Evolutionary conservation across 1,284 basidiomycete species (phyloP), one percentile per base, ranked within the genome.

Genomic region (Ustilago cynodontis): DNA sequence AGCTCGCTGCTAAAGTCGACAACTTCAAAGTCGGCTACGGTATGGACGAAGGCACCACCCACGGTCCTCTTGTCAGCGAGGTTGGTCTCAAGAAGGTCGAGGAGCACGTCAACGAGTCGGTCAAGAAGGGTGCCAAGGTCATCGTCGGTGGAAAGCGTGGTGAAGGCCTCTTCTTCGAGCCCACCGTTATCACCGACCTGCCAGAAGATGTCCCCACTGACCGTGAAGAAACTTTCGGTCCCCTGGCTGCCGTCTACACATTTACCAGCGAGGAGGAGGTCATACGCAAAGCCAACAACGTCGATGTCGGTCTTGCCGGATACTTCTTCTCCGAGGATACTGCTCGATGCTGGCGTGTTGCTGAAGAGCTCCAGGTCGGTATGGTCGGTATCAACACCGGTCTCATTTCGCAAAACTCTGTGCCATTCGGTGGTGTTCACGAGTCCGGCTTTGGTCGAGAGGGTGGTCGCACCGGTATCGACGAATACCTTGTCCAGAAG

Each of bases 241-340:
- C 85, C 4, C 80, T 89, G 26, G 88, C 88, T 2, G 88, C 86
- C 29, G 79, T 89, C 16, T 88, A 88, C 86, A 92, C 92, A 82
- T 99, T 99, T 86, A 91, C 93, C 83, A 93, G 93, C 0, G 97
- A 99, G 87, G 93, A 94, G 56, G 92, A 98, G 85, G 95, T 95
- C 3, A 88, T 99, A 65, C 89, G 89, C 80, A 87, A 93, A 63
- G 95, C 96, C 33, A 99, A 99, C 87, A 88, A 91, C 78, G 89
- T 92, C 1, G 90, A 93, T 26, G 91, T 94, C 51, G 97, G 97
- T 0, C 89, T 99, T 20, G 95, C 95, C 6, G 84, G 80, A 41
- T 85, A 85, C 81, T 85, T 85, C 49, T 85, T 76, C 81, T 79
- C 79, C 59, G 88, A 93, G 68, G 95, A 99, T 86, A 88, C 96